Evolutionary conservation across 2,329 filamentous ascomycete genomes (phyloP).

Genomic region (Paecilomyces dactylethromorphus): DNA sequence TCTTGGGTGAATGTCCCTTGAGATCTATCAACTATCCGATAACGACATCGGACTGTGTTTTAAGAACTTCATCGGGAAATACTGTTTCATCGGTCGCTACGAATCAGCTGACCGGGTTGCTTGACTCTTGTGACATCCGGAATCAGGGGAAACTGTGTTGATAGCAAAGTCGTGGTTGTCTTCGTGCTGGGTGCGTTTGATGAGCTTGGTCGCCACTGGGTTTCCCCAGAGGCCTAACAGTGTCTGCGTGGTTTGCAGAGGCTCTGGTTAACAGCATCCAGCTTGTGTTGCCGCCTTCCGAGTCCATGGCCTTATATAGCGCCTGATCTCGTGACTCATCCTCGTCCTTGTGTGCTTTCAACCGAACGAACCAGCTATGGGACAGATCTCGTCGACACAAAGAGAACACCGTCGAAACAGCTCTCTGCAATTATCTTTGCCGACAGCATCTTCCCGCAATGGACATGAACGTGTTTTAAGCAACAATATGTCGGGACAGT

Average conservation of each 20-base stretch:
- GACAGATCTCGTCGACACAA: conserved; percentile 37
- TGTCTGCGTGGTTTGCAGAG: neutral
- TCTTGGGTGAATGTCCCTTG: neutral
- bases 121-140: neutral
- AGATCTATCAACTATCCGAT: neutral
- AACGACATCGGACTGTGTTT: neutral
- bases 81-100: neutral
- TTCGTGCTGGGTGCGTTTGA: neutral
- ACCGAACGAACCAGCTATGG: conserved; percentile 25
- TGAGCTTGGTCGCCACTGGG: neutral
- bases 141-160: neutral
- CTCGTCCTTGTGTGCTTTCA: conserved; percentile 9
- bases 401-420: conserved; percentile 24
- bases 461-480: conserved; percentile 30
- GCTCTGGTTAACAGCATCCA: neutral
- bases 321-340: conserved; percentile 15
- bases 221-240: neutral
- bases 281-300: neutral
- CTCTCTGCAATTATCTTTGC: conserved; percentile 13
- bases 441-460: conserved; percentile 13
- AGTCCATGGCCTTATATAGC: conserved; percentile 23
- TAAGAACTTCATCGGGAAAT: neutral
- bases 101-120: neutral
- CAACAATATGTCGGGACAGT: conserved; percentile 19
- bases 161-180: neutral